These are phyloP conservation scores for Fonsecaea erecta DNA, from an alignment of 2,329 filamentous ascomycete genomes.

Conservation along the genomic window DNA sequence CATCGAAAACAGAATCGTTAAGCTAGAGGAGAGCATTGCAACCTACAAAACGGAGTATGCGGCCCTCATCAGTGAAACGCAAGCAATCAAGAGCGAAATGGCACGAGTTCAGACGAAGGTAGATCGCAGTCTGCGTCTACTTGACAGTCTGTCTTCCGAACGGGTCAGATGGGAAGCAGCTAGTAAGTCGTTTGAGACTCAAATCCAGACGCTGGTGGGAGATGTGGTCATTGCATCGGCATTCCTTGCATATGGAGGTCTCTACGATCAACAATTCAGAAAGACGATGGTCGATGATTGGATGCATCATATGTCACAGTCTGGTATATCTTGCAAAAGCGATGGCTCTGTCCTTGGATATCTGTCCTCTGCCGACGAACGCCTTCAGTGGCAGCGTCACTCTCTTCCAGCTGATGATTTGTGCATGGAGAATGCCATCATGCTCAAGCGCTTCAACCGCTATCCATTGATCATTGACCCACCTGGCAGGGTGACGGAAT, in stretches of 20 bases:
- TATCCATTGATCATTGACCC: constrained; percentile 99
- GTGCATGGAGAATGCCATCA: constrained; percentile 97
- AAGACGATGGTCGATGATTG: constrained; percentile 98
- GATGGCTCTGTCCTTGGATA: constrained; percentile 96
- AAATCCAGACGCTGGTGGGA: constrained; percentile 94
- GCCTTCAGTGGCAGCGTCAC: constrained; percentile 93
- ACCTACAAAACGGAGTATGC: constrained; percentile 97
- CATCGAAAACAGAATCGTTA: constrained; percentile 82
- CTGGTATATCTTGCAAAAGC: constrained; percentile 90
- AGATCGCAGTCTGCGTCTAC: constrained; percentile 87
- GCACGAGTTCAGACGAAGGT: constrained; percentile 96
- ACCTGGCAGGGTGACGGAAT: constrained; percentile 91
- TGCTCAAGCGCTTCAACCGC: constrained; percentile 95
- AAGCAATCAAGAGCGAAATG: constrained; percentile 98
- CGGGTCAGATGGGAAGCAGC: constrained; percentile 92
- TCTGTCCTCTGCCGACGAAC: constrained; percentile 92
- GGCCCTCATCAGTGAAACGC: constrained; percentile 91
- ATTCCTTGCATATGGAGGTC: constrained; percentile 93
- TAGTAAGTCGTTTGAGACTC: constrained; percentile 96
- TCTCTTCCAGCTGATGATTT: constrained; percentile 92
- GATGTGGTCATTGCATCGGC: constrained; percentile 96
- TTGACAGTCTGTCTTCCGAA: constrained; percentile 94
- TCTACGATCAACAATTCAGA: constrained; percentile 97
- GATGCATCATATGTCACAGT: constrained; percentile 88
- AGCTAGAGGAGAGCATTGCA: constrained; percentile 86